Evolutionary conservation across 495 filamentous ascomycete genomes (phyloP), one percentile per base, ranked within the genome.

Genomic region (Penicillium lividum): DNA sequence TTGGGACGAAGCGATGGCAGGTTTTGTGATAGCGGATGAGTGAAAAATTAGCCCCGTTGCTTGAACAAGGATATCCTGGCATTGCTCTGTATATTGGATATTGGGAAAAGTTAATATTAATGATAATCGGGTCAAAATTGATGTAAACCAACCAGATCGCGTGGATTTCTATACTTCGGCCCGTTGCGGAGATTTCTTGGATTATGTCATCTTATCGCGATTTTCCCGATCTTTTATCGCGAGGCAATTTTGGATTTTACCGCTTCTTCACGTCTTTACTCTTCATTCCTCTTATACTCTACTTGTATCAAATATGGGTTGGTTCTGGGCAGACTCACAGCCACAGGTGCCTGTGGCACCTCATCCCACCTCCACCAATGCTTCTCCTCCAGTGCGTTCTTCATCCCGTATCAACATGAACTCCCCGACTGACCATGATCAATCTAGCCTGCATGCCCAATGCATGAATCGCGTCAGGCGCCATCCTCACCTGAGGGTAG

Each of bases 261-360:
- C 46, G 56, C 29, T 2, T 9, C 33, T 11, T 49, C 18, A 53
- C 50, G 9, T 59, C 47, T 48, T 40, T 38, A 16, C 50, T 58
- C 7, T 43, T 31, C 4, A n/a, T 13, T 11, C 10, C 22, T 36
- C 31, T 47, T 44, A 6, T 34, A 28, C 15, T 33, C 9, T n/a
- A 47, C 8, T 42, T 8, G 31, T 11, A 43, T 18, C 53, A 69
- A 60, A 40, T 46, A 97, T 98, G 94, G 94, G 94, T 60, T 98
- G 95, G 95, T 98, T 98, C 65, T 98, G 94, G 94, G 89, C 92
- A 74, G 92, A 98, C 62, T 69, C 83, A 47, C 70, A 69, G 59
- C 72, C 82, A 22, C 59, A 73, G 59, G 22, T 22, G 22, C 22
- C 22, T 22, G 2, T 22, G 22, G 73, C 78, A 45, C 75, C 80